Base-by-base conservation (phyloP, 371 early-diverging fungal species). In the Mortierella sp. region DNA sequence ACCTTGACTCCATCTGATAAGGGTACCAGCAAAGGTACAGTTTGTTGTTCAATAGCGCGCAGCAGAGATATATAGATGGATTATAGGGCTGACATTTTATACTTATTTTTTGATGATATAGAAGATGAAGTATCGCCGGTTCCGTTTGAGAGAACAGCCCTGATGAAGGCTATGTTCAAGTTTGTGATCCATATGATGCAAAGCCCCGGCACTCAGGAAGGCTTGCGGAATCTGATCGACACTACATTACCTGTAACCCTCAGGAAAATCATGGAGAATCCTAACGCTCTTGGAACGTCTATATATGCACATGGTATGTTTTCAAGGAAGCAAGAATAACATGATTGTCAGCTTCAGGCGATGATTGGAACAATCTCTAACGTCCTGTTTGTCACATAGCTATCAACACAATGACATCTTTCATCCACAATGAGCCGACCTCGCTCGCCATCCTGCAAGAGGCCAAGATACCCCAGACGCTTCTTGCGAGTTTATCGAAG, bases 341-440 rank as follows among this genome's bases (percentile, higher is more conserved):
- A 49, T 9, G 23, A 53, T 23, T 23, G 23, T 9, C 17, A 28
- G 10, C 12, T 9, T 0, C 1, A 23, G 22, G 19, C 17, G 9
- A 19, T 29, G 22, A 29, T 7, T 19, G 3, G 22, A 13, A 17
- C 19, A 34, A 8, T 32, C 15, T 3, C 32, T 67, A 31, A 23
- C 45, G 42, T 57, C 19, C 70, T 82, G 23, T 71, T 83, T 59
- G 26, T 47, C n/a, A 17, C 15, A 31, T 76, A 87, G 95, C 96
- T 0, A 91, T 95, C 73, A 96, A 97, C 75, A 92, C 97, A 31
- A 94, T 94, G 89, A 91, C 98, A 0, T 96, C 96, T 8, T 94
- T 99, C 69, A 95, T 99, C 47, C 98, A 99, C 82, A 98, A 96
- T 74, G 99, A 99, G 70, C 98, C 99, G 0, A 97, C 98, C 0